Percentiles rank a stretch among this genome's conserved stretches.
These are phyloP conservation scores for Nepenthes gracilis DNA, from an alignment of 148 eudicot species.

Conservation along the genomic window DNA sequence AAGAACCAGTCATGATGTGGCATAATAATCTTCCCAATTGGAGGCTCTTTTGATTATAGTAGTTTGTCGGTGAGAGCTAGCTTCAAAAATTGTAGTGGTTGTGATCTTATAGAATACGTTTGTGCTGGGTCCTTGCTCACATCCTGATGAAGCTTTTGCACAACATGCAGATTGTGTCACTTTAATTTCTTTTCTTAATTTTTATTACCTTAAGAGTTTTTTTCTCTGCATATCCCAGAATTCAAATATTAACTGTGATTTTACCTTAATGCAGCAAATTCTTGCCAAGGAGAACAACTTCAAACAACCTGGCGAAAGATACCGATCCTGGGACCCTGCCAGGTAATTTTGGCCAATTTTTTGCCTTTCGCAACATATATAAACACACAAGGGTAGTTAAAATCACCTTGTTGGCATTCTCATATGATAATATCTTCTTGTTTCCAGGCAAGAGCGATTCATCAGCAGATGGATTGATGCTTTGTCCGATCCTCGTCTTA, in stretches of 20 bases:
- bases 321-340: constrained; percentile 64
- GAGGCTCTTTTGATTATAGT: too few species aligned
- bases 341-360: constrained; percentile 24
- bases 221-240: not conserved
- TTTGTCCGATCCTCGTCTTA: constrained; percentile 67
- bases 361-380: not conserved
- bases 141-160: too few species aligned
- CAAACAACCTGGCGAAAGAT: constrained; percentile 89
- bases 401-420: not conserved
- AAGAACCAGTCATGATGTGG: too few species aligned
- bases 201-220: not conserved
- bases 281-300: constrained; percentile 81
- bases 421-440: not conserved
- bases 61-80: too few species aligned
- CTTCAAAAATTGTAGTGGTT: too few species aligned
- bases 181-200: too few species aligned
- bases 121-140: too few species aligned
- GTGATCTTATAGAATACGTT: too few species aligned
- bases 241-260: not conserved
- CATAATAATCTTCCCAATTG: too few species aligned
- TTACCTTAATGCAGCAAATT: constrained; percentile 30
- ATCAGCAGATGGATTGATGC: constrained; percentile 61
- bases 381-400: not conserved
- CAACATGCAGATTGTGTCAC: too few species aligned
- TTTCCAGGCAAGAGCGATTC: constrained; percentile 80